Evolutionary conservation across 2,329 filamentous ascomycete species (phyloP).

Genomic region (Exophiala dermatitidis): DNA sequence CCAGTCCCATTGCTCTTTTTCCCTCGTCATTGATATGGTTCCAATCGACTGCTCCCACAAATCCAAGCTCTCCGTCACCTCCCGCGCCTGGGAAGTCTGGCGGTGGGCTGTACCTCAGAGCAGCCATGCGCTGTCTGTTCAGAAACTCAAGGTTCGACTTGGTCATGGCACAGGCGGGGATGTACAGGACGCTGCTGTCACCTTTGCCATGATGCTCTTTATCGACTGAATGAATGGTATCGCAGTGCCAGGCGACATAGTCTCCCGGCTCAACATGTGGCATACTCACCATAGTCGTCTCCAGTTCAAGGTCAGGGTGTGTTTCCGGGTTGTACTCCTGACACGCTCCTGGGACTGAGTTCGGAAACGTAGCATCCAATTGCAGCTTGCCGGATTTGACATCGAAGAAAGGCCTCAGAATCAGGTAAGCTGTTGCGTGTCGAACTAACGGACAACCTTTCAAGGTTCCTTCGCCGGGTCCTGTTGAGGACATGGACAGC

Average conservation of each 20-base stretch:
- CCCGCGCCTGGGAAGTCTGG: slow-evolving; percentile 62
- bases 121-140: slow-evolving; percentile 61
- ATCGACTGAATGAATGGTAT: slow-evolving; percentile 70
- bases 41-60: slow-evolving; percentile 36
- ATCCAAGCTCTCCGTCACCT: slow-evolving; percentile 37
- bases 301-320: slow-evolving; percentile 64
- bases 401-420: slow-evolving; percentile 78
- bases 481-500: slow-evolving; percentile 69
- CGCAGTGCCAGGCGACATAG: slow-evolving; percentile 51
- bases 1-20: slow-evolving; percentile 50
- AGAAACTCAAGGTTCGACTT: slow-evolving; percentile 66
- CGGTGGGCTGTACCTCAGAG: slow-evolving; percentile 58
- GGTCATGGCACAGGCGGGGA: slow-evolving; percentile 77
- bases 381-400: slow-evolving; percentile 41
- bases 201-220: slow-evolving; percentile 61
- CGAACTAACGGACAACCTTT: slow-evolving; percentile 72
- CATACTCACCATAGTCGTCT: slow-evolving; percentile 63
- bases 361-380: slow-evolving; percentile 54
- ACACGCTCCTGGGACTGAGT: slow-evolving; percentile 59
- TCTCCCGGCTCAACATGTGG: slow-evolving; percentile 64
- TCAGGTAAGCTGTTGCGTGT: slow-evolving; percentile 68
- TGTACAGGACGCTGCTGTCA: slow-evolving; percentile 83
- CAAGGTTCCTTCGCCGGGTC: slow-evolving; percentile 69
- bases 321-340: slow-evolving; percentile 59
- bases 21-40: slow-evolving; percentile 39